These are phyloP conservation scores for Debaryomyces castellii DNA, from an alignment of 805 yeast species.

Conservation along the genomic window DNA sequence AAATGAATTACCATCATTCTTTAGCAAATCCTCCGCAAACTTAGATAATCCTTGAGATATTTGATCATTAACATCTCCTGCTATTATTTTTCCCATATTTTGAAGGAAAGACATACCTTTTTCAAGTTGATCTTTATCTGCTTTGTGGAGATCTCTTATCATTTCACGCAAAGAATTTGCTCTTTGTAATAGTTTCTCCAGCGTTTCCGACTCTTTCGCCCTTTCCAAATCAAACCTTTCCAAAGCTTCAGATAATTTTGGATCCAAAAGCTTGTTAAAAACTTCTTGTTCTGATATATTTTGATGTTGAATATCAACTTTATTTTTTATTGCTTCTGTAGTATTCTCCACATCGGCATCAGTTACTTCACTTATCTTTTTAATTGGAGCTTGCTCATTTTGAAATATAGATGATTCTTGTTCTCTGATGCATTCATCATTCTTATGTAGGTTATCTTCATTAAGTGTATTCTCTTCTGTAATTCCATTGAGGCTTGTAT, in stretches of 20 bases:
- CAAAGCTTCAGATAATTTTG: conserved; percentile 25
- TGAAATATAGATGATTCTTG: background rate
- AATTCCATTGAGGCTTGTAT: background rate
- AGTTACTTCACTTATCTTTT: background rate
- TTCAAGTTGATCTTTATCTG: conserved; percentile 25
- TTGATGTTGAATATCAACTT: conserved; percentile 1
- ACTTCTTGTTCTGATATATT: conserved; percentile 11
- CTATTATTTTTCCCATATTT: conserved; percentile 21
- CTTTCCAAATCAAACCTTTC: conserved; percentile 24
- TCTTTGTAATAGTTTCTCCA: conserved; percentile 22
- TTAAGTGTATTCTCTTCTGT: background rate
- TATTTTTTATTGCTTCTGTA: background rate
- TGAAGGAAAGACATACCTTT: conserved; percentile 23
- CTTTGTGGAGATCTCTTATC: conserved; percentile 22
- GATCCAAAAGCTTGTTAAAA: conserved; percentile 24
- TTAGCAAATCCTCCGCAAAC: conserved; percentile 76
- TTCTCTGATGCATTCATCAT: background rate
- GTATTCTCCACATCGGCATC: background rate
- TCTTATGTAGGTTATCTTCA: background rate
- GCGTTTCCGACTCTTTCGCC: conserved; percentile 17
- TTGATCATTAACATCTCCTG: conserved; percentile 13
- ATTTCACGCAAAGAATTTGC: conserved; percentile 26
- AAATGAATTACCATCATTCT: conserved; percentile 75
- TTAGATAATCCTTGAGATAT: conserved; percentile 25
- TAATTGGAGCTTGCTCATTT: background rate